phyloP scores from a whole-genome alignment of 83 land plant species.

The Thuja plicata region DNA sequence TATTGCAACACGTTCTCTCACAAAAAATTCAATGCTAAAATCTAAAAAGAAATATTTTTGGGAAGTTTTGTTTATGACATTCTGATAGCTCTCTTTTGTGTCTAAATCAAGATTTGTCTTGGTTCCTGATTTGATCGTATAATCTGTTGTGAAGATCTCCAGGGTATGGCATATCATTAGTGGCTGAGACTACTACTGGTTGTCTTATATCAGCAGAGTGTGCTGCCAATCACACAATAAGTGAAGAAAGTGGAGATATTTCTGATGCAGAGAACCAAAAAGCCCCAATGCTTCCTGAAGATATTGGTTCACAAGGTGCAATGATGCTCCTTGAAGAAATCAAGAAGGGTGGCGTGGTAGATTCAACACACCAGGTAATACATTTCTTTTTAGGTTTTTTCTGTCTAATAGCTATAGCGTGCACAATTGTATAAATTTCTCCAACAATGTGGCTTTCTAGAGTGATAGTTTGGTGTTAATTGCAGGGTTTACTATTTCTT shows the following conservation, averaged over 20 bases:
- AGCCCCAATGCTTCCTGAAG: conserved; percentile 68
- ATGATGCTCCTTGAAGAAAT: conserved; percentile 78
- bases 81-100: not conserved
- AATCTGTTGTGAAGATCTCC: conserved; percentile 63
- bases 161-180: conserved; percentile 92
- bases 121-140: not conserved
- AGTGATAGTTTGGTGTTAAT: not conserved
- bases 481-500: conserved; percentile 85
- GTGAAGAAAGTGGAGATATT: conserved; percentile 27
- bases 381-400: not conserved
- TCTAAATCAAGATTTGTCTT: not conserved
- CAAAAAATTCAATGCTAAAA: not conserved
- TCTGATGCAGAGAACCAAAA: conserved; percentile 38
- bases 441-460: not conserved
- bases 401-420: not conserved
- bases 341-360: conserved; percentile 94
- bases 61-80: not conserved
- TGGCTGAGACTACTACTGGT: conserved; percentile 90
- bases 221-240: conserved; percentile 41
- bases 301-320: conserved; percentile 73
- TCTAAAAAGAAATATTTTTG: not conserved
- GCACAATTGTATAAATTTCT: not conserved
- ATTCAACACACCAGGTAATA: conserved; percentile 90
- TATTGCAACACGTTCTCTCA: not conserved
- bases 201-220: conserved; percentile 87